phyloP scores from a whole-genome alignment of 306 rosid genomes.

The Herpetospermum pedunculosum region DNA sequence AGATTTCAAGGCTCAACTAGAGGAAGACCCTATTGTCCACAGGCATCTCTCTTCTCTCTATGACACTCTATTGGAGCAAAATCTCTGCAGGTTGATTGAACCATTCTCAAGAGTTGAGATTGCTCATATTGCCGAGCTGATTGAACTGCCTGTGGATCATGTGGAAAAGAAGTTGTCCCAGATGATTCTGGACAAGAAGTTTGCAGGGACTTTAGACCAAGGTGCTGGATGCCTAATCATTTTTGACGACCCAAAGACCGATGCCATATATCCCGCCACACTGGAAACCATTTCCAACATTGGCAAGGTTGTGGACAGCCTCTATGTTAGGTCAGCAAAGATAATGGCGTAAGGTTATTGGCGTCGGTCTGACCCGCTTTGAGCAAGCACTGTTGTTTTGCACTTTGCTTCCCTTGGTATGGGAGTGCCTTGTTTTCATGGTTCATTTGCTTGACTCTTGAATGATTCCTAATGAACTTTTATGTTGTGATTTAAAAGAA shows the following conservation, averaged over 20 bases:
- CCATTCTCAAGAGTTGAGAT: conserved; percentile 96
- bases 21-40: conserved; percentile 92
- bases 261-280: conserved; percentile 44
- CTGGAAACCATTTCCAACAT: conserved; percentile 73
- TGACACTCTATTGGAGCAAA: conserved; percentile 84
- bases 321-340: conserved; percentile 88
- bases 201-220: conserved; percentile 85
- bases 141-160: conserved; percentile 55
- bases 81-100: conserved; percentile 85
- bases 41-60: conserved; percentile 81
- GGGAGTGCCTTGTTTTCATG: not conserved
- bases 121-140: conserved; percentile 72
- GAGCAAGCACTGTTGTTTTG: not conserved
- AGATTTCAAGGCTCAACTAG: conserved; percentile 74
- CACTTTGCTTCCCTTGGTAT: not conserved
- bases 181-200: conserved; percentile 39
- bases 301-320: conserved; percentile 92
- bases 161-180: conserved; percentile 41
- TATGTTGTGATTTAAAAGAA: not conserved
- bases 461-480: not conserved
- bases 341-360: conserved; percentile 52
- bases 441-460: not conserved
- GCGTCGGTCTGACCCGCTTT: not conserved
- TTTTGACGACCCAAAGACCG: conserved; percentile 32
- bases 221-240: conserved; percentile 63